These are phyloP conservation scores for Pseudocercospora eumusae DNA, from an alignment of 2,329 filamentous ascomycete genomes.

Conservation along the genomic window DNA sequence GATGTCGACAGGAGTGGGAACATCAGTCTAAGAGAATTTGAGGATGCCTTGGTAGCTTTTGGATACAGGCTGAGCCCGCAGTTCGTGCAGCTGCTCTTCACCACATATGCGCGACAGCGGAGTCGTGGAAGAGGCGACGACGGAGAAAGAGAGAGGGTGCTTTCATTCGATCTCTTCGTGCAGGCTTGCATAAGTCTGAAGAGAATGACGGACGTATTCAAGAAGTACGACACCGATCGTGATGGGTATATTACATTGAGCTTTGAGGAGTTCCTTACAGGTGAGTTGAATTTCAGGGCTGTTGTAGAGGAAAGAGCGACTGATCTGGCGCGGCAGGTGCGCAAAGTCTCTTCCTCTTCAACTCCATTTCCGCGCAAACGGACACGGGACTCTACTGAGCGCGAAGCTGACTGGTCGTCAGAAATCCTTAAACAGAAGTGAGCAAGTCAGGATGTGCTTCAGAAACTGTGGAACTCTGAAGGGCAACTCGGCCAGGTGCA, in stretches of 20 bases:
- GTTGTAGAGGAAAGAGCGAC: not conserved
- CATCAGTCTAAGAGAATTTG: slow-evolving; percentile 84
- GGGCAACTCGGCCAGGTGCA: not conserved
- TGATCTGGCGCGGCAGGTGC: slow-evolving; percentile 52
- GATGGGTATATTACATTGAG: slow-evolving; percentile 74
- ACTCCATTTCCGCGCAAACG: slow-evolving; percentile 53
- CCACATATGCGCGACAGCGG: slow-evolving; percentile 69
- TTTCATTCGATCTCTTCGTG: slow-evolving; percentile 86
- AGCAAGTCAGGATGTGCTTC: not conserved
- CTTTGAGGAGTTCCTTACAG: slow-evolving; percentile 50
- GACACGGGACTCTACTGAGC: slow-evolving; percentile 54
- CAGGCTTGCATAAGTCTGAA: slow-evolving; percentile 96
- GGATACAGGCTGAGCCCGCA: slow-evolving; percentile 83
- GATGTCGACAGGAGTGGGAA: slow-evolving; percentile 75
- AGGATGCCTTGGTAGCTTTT: slow-evolving; percentile 84
- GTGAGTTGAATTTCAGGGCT: not conserved
- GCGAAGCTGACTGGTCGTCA: slow-evolving; percentile 27
- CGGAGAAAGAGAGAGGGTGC: slow-evolving; percentile 43
- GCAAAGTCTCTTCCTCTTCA: slow-evolving; percentile 57
- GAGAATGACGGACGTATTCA: slow-evolving; percentile 98
- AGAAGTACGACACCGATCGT: slow-evolving; percentile 95
- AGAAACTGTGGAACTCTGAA: not conserved
- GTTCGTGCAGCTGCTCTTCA: slow-evolving; percentile 83
- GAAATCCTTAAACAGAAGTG: slow-evolving; percentile 33
- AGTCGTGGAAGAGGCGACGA: slow-evolving; percentile 41